These are phyloP conservation scores for Trichoderma simmonsii DNA, from an alignment of 2,329 filamentous ascomycete species.

Conservation along the genomic window DNA sequence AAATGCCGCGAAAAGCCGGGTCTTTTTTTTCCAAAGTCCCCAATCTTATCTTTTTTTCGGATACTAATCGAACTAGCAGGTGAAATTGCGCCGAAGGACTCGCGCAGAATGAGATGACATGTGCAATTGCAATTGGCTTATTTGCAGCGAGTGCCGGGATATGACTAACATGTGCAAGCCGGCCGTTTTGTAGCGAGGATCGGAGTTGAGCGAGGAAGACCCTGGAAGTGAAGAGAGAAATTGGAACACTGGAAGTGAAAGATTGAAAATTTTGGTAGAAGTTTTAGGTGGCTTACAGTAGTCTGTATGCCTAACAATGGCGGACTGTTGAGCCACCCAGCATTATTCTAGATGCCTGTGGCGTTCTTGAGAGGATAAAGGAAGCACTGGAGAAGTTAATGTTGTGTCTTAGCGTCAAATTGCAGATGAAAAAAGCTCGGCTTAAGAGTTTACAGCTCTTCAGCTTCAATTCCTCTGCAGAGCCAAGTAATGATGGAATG, in stretches of 20 bases:
- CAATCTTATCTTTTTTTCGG: conserved; percentile 1
- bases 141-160: background rate
- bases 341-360: background rate
- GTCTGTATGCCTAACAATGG: background rate
- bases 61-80: background rate
- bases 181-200: too few relatives aligned
- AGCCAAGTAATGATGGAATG: background rate
- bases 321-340: background rate
- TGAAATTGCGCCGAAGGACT: background rate
- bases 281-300: too few relatives aligned
- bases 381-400: too few relatives aligned
- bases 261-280: too few relatives aligned
- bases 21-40: background rate
- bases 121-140: background rate
- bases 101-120: background rate
- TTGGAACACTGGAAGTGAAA: too few relatives aligned
- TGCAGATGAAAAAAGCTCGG: background rate
- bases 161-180: too few relatives aligned
- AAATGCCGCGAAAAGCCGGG: conserved; percentile 10
- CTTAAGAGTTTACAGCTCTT: background rate
- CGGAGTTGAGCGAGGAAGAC: background rate
- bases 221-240: too few relatives aligned
- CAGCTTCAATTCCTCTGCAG: background rate
- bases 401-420: background rate
- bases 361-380: background rate